Base-by-base conservation (phyloP, 2,329 filamentous ascomycete genomes). In the Incumbomyces delicatus region DNA sequence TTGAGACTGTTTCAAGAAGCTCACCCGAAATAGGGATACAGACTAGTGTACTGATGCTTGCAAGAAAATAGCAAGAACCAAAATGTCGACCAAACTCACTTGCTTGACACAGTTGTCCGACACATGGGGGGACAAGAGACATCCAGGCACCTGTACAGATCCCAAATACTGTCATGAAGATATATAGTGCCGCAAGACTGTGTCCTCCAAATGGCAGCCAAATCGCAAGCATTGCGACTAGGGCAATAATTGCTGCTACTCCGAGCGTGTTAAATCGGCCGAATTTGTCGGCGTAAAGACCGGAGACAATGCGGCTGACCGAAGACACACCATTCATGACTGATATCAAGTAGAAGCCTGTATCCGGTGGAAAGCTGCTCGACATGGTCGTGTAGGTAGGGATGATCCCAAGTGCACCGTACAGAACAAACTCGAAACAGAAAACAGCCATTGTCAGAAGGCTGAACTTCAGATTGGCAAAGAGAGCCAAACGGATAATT, bases 1-100 rank as follows among this genome's bases (percentile, higher is more conserved):
- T 65, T 0, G 70, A 70, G 33, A 71, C 64, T 1, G 61, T 61
- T 40, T 73, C 64, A 2, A 75, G 58, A 56, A 74, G 59, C 43
- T 69, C 60, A 2, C 70, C 71, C 10, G 68, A 68, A 2, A 71
- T 58, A 0, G 72, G 72, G 0, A 72, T 66, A 0, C 69, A 66
- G 2, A 74, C 52, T 13, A 75, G 53, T 0, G 71, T 63, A 0
- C 70, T 65, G 35, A 74, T 70, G 4, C 67, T 65, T 6, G 67
- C 67, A 8, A 74, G 58, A 18, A 65, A 67, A 50, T 72, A 73
- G 47, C 70, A 63, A 0, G 72, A 73, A 1, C 72, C 70, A 59
- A 62, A 70, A 29, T 67, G 73, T 32, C 67, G 58, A 2, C 70
- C 70, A 48, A 72, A 73, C n/a, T 73, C 66, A 48, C 71, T 66